Evolutionary conservation across 768 basidiomycete species (phyloP), one percentile per base, ranked within the genome.

Genomic region (Kwoniella dendrophila): DNA sequence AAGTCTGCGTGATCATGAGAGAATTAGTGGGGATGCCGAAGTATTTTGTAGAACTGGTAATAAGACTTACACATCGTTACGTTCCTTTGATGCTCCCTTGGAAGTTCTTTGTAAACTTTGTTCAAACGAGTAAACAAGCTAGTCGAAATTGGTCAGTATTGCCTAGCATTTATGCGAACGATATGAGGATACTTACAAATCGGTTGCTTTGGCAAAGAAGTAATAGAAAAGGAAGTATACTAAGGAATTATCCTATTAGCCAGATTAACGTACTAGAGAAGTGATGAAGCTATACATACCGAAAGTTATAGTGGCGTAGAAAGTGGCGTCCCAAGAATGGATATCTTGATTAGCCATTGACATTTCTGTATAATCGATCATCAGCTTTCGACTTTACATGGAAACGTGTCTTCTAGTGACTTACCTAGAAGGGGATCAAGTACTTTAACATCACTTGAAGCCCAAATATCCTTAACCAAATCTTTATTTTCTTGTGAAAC

Each of bases 281-380:
- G 14, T 11, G 10, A 1, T 16, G 27, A 32, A 29, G 14, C 3
- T 30, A 29, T 6, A 24, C 67, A 54, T 33, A 70, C 68, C 68
- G 16, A 66, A 64, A 18, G 58, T 64, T 8, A 51, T 43, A 1
- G 69, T 70, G 10, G 71, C 60, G 32, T 69, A 73, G 11, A 65
- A 44, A 14, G 64, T 70, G 22, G 66, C 64, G 44, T 68, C 67
- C 71, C 71, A 73, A 24, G 68, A 69, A 55, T 72, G 70, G 20
- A 38, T 27, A 44, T 62, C 62, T 33, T 36, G 32, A 16, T 22
- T 27, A 40, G 51, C 59, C 69, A 73, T 52, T 6, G 71, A 63
- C 18, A 73, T 52, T 45, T 69, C 71, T 69, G 29, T 20, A 29
- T 38, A 14, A n/a, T 2, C 12, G 12, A 27, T 6, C 8, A 33